A percentile compares a stretch with the other conserved stretches of the same genome.
Evolutionary conservation across 2,329 filamentous ascomycete species (phyloP).

Genomic region (Shiraia sp.): DNA sequence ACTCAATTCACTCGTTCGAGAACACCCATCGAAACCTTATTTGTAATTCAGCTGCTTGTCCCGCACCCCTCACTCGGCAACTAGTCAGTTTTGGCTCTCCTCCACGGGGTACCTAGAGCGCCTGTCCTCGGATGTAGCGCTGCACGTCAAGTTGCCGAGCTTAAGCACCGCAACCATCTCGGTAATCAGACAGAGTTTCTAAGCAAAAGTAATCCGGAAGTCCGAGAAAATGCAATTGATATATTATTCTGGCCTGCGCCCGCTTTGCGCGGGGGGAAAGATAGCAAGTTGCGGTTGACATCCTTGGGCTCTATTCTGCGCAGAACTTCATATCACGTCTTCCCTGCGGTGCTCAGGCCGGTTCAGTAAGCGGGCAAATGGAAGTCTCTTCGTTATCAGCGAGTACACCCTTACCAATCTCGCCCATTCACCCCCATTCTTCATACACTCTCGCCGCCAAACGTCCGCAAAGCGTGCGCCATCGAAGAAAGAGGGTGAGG

Average conservation of each 20-base stretch:
- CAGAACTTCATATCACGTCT: conserved; percentile 44
- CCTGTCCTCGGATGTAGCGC: conserved; percentile 29
- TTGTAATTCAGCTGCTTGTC: no score
- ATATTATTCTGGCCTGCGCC: conserved; percentile 13
- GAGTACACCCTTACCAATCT: conserved; percentile 20
- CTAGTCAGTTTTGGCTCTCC: no score
- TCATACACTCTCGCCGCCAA: conserved; percentile 19
- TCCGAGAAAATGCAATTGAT: conserved; percentile 22
- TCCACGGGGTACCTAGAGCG: neutral
- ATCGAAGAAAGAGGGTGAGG: conserved; percentile 38
- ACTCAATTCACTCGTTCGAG: no score
- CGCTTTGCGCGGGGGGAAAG: conserved; percentile 6
- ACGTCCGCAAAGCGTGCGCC: conserved; percentile 28
- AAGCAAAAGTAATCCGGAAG: conserved; percentile 14
- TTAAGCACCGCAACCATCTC: conserved; percentile 24
- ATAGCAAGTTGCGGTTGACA: conserved; percentile 15
- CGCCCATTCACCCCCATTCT: conserved; percentile 25
- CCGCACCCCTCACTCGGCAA: no score
- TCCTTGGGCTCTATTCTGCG: conserved; percentile 43
- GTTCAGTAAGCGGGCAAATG: conserved; percentile 43
- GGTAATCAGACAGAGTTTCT: conserved; percentile 13
- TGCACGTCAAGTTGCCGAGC: conserved; percentile 31
- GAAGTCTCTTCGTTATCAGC: conserved; percentile 35
- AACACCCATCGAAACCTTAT: no score
- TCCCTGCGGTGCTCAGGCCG: conserved; percentile 28